Evolutionary conservation across 768 basidiomycete genomes (phyloP).

Genomic region (Mycena galericulata): DNA sequence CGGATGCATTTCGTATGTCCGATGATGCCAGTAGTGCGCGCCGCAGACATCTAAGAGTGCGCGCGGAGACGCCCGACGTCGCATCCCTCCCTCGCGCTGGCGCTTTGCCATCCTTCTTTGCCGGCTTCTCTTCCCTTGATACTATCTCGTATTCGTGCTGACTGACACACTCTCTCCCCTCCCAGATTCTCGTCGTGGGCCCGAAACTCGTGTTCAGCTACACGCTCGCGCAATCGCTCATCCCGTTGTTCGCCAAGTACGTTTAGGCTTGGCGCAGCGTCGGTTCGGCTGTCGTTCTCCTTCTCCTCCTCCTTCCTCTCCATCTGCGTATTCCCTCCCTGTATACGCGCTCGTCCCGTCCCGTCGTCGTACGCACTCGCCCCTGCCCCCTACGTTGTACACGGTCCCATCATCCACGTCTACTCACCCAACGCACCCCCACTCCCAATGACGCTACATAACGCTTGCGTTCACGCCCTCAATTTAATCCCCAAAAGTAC

Average conservation of each 20-base stretch:
- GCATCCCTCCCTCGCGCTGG: too few species aligned
- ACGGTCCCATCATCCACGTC: neutral
- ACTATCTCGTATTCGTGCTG: too few species aligned
- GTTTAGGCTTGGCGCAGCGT: constrained; percentile 56
- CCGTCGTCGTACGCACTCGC: neutral
- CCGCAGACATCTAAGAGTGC: too few species aligned
- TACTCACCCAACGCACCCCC: constrained; percentile 12
- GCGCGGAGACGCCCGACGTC: too few species aligned
- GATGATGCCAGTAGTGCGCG: too few species aligned
- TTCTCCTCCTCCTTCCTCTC: neutral
- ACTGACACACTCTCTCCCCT: constrained; percentile 32
- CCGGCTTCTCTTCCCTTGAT: too few species aligned
- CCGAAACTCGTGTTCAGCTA: constrained; percentile 99
- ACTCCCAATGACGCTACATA: constrained; percentile 4
- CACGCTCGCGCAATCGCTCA: constrained; percentile 95
- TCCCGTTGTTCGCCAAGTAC: constrained; percentile 91
- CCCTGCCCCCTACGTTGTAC: neutral
- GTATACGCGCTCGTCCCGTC: neutral
- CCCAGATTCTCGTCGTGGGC: constrained; percentile 92
- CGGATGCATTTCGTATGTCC: too few species aligned
- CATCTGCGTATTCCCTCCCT: neutral
- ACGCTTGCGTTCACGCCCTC: neutral
- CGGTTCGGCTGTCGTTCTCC: neutral
- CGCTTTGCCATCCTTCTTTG: too few species aligned
- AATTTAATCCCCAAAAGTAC: constrained; percentile 14